These are phyloP conservation scores for Streptanthus diversifolius DNA, from an alignment of 345 rosid genomes.

Conservation along the genomic window DNA sequence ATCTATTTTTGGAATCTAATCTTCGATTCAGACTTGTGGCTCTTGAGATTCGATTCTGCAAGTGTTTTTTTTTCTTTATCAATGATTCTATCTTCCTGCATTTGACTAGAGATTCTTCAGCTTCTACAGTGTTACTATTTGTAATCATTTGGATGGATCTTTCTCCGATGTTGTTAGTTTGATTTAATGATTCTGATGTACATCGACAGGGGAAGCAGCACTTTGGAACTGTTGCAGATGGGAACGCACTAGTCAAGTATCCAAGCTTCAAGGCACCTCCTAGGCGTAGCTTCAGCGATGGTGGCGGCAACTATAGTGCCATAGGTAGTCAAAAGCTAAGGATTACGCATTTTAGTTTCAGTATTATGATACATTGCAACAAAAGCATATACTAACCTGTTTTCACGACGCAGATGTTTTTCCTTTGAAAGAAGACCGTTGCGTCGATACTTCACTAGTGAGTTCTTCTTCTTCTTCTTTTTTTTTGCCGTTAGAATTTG, in stretches of 20 bases:
- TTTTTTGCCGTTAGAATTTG: background rate
- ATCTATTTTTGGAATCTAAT: background rate
- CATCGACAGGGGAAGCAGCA: slow-evolving; percentile 26
- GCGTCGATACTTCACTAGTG: slow-evolving; percentile 44
- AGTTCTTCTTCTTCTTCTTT: slow-evolving; percentile 10
- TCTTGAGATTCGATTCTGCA: background rate
- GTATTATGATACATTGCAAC: background rate
- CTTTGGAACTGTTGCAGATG: slow-evolving; percentile 13
- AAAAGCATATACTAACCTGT: background rate
- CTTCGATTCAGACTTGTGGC: background rate
- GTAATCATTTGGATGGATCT: no score
- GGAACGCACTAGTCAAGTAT: slow-evolving; percentile 8
- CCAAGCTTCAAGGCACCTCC: slow-evolving; percentile 20
- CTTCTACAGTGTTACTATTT: slow-evolving; percentile 34
- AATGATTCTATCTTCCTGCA: background rate
- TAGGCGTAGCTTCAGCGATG: slow-evolving; percentile 11
- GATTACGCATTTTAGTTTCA: background rate
- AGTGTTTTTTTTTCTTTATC: background rate
- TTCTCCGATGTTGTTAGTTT: slow-evolving; percentile 12
- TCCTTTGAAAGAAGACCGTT: slow-evolving; percentile 43
- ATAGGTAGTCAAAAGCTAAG: background rate
- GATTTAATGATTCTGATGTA: slow-evolving; percentile 8
- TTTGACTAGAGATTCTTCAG: slow-evolving; percentile 21
- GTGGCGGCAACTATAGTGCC: slow-evolving; percentile 6
- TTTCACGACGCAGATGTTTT: slow-evolving; percentile 47